These are phyloP conservation scores for Metschnikowia orientalis DNA, from an alignment of 805 yeast genomes.

Conservation along the genomic window DNA sequence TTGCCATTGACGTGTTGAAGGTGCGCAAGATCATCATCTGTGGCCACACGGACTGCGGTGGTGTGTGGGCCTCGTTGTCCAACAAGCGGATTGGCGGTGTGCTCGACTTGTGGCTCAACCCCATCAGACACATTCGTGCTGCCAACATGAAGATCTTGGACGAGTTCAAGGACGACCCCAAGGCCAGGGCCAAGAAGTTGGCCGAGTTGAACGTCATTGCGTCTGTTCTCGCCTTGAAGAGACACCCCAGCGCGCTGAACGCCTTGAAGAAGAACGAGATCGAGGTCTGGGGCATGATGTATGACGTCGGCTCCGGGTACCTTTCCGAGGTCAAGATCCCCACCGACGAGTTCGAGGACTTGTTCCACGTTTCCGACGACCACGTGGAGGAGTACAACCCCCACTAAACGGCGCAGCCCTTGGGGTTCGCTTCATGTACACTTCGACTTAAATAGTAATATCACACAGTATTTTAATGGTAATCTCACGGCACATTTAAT, in stretches of 20 bases:
- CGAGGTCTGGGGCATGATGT: conserved; percentile 23
- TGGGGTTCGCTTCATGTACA: too few species aligned
- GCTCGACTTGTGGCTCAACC: conserved; percentile 22
- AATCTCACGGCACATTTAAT: too few species aligned
- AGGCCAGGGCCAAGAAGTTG: conserved; percentile 18
- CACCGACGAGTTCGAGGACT: conserved; percentile 40
- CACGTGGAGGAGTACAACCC: conserved; percentile 23
- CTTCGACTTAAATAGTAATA: too few species aligned
- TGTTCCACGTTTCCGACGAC: conserved; percentile 36
- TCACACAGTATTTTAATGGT: too few species aligned
- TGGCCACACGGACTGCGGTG: conserved; percentile 22
- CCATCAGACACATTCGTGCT: conserved; percentile 20
- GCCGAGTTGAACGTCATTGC: conserved; percentile 20
- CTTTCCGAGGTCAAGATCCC: conserved; percentile 25
- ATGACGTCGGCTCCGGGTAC: conserved; percentile 19
- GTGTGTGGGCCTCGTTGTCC: conserved; percentile 21
- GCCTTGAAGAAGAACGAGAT: conserved; percentile 20
- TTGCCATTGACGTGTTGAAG: conserved; percentile 20
- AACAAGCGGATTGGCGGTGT: conserved; percentile 20
- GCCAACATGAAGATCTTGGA: conserved; percentile 17
- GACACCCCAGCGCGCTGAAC: conserved; percentile 20
- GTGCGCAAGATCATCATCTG: conserved; percentile 20
- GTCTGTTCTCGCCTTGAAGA: conserved; percentile 18
- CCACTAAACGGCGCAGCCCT: too few species aligned
- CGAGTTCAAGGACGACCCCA: conserved; percentile 15